phyloP scores from a whole-genome alignment of 768 basidiomycete species.

The Tricholoma bakamatsutake region DNA sequence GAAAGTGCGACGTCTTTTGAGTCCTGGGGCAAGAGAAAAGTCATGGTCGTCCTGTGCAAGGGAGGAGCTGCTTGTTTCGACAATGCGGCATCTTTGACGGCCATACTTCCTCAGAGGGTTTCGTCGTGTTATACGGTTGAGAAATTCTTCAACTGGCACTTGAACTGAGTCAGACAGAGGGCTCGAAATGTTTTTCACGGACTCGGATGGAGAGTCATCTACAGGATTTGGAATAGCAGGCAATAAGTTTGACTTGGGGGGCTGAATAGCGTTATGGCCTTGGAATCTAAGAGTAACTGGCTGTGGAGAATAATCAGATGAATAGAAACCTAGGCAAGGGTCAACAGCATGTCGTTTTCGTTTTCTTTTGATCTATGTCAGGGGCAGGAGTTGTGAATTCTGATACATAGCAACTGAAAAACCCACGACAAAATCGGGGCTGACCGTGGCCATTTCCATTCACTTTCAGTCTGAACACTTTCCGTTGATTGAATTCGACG shows the following conservation, averaged over 20 bases:
- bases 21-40: neutral
- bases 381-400: neutral
- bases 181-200: neutral
- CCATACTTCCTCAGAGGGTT: conserved; percentile 16
- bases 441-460: neutral
- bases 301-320: conserved; percentile 3
- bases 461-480: neutral
- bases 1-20: neutral
- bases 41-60: conserved; percentile 1
- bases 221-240: neutral
- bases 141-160: conserved; percentile 27
- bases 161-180: conserved; percentile 8
- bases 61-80: conserved; percentile 8
- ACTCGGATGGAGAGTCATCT: neutral
- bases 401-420: neutral
- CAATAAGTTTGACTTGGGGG: neutral
- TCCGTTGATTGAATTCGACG: neutral
- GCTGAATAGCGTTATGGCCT: neutral
- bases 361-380: conserved; percentile 21
- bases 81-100: conserved; percentile 11
- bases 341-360: conserved; percentile 28
- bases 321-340: conserved; percentile 35
- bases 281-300: neutral
- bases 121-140: conserved; percentile 15
- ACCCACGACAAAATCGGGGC: neutral